These are phyloP conservation scores for Artemisia tridentata DNA, from an alignment of 129 eudicot species.

Conservation along the genomic window DNA sequence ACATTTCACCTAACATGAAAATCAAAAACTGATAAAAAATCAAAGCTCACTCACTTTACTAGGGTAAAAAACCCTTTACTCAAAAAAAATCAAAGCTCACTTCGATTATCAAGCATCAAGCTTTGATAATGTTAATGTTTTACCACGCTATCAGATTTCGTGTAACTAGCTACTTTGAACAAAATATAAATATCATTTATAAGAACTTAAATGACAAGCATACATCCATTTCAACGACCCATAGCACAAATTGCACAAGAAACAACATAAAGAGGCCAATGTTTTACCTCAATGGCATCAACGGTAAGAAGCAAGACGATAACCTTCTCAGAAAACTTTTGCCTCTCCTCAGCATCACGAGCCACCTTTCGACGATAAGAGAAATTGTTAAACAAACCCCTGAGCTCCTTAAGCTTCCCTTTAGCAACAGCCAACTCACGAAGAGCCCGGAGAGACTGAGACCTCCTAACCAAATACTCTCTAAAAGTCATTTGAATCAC, in stretches of 20 bases:
- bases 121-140: background rate
- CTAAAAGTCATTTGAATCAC: too few species aligned
- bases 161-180: background rate
- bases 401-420: constrained; percentile 84
- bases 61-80: background rate
- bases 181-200: background rate
- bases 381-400: constrained; percentile 84
- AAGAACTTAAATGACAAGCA: background rate
- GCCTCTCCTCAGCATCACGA: constrained; percentile 81
- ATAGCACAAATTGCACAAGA: background rate
- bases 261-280: background rate
- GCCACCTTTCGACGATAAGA: constrained; percentile 65
- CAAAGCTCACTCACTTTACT: background rate
- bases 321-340: too few species aligned
- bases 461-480: constrained; percentile 41
- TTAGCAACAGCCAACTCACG: constrained; percentile 89
- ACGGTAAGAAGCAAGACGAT: constrained; percentile 91
- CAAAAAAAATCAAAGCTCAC: background rate
- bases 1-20: background rate
- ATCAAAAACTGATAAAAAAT: background rate
- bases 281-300: constrained; percentile 80
- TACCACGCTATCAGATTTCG: background rate
- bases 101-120: background rate
- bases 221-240: background rate
- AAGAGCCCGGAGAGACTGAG: constrained; percentile 82